Conservation (phyloP, 1,284 basidiomycete species). For the Microbotryomycetes sp. region DNA sequence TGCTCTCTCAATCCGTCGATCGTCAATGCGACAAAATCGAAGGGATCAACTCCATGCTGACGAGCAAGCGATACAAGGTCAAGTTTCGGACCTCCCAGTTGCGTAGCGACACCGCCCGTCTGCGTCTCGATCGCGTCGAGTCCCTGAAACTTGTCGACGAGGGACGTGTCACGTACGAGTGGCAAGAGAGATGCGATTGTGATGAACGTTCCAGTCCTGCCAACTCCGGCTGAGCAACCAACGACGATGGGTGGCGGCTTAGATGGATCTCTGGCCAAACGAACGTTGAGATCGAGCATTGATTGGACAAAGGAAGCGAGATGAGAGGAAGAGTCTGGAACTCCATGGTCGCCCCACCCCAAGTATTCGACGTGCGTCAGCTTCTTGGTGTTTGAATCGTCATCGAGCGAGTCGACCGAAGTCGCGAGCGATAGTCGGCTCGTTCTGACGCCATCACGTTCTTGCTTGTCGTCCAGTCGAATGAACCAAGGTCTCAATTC, state of each 20-base stretch:
- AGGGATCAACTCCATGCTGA: background rate
- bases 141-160: background rate
- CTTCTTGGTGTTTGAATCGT: conserved; percentile 6
- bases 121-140: background rate
- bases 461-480: conserved; percentile 45
- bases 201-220: conserved; percentile 46
- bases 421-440: conserved; percentile 18
- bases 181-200: conserved; percentile 54
- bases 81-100: background rate
- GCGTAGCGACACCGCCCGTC: background rate
- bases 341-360: conserved; percentile 28
- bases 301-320: conserved; percentile 22
- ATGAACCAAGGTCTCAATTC: conserved; percentile 17
- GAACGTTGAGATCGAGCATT: conserved; percentile 8
- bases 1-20: conserved; percentile 71
- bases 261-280: background rate
- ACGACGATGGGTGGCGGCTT: conserved; percentile 56
- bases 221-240: conserved; percentile 55
- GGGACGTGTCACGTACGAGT: conserved; percentile 11
- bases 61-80: conserved; percentile 4
- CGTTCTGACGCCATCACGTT: conserved; percentile 39
- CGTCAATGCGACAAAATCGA: conserved; percentile 60
- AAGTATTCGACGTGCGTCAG: conserved; percentile 34
- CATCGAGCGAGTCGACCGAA: conserved; percentile 2
- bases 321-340: conserved; percentile 20